Evolutionary conservation across 495 filamentous ascomycete species (phyloP), one percentile per base, ranked within the genome.

Genomic region (Beverwykella pulmonaria): DNA sequence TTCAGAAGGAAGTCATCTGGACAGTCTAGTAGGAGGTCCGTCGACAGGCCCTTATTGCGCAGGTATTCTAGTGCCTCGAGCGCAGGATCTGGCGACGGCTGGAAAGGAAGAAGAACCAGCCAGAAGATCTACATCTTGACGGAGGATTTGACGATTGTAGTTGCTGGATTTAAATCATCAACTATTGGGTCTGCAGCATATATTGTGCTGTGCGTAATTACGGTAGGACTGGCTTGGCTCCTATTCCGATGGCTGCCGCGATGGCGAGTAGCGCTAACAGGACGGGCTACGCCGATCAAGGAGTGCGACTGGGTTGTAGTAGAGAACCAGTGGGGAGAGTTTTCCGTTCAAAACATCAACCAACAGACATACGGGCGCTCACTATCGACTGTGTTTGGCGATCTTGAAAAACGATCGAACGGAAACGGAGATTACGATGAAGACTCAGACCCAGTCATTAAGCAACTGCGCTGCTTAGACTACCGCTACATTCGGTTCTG

Each of bases 401-500:
- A 86, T 17, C 80, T 80, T 29, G 86, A 87, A 74, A 80, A 83
- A 63, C 79, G 79, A 23, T 75, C 77, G 2, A 82, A 82, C 61
- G 48, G 57, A 19, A 82, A 44, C 17, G 39, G 39, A 44, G 80
- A 84, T 41, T 85, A 88, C 61, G 91, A 95, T 63, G 92, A 98
- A 69, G 91, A 95, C 66, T 23, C 59, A 48, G 95, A 99, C 67
- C 92, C 92, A 2, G 82, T 91, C 29, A 78, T 98, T 55, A 77
- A 79, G 15, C 75, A 85, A 50, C 83, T 98, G 10, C 86, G 86
- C 12, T 86, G 85, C 50, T 77, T 99, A 36, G 90, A 97, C 69
- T 98, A 98, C 73, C 89, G 93, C 68, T 97, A 98, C 73, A 88
- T 98, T 47, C 86, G 91, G 50, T 94, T 99, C 64, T 94, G 88